Evolutionary conservation across 768 basidiomycete species (phyloP), one percentile per base, ranked within the genome.

Genomic region (Pleurotus tuber-regium): DNA sequence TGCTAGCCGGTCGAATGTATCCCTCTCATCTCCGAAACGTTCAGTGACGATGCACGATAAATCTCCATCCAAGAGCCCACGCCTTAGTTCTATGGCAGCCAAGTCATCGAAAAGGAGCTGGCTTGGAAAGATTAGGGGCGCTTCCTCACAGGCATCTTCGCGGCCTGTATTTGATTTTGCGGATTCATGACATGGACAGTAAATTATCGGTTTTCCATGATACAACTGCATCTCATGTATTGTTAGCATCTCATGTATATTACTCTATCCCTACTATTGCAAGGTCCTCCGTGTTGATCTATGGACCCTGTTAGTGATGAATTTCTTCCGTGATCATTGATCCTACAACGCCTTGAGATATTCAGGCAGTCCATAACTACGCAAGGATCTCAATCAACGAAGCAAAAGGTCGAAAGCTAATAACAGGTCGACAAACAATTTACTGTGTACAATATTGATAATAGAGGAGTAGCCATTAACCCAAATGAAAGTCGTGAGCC

Each of bases 71-170:
- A 53, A 16, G 66, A 54, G 48, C 58, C 48, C 58, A 54, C 54
- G 35, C 51, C 36, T 46, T 23, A 41, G 59, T 9, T 58, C 61
- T 38, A 66, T 66, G 38, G 68, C 72, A 21, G 63, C 67, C 26
- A 80, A 82, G 58, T 70, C 72, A 39, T 67, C 72, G 29, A 84
- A 86, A 63, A 75, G 80, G 59, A 82, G 83, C 51, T 89, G 87
- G 87, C 63, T 89, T 16, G 84, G 83, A 10, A 87, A 85, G 67
- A 84, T 87, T 56, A 76, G 83, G 62, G 78, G 79, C 40, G 65
- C 68, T 23, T 69, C 74, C 33, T 56, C 70, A 19, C 66, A 68
- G 43, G 51, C 64, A 19, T 43, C 35, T 31, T 49, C 58, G 35
- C 51, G 60, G 57, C 53, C 58, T 21, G 43, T 54, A 44, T 58